These are phyloP conservation scores for Tuber umbilicatum DNA, from an alignment of 495 filamentous ascomycete genomes.

Conservation along the genomic window DNA sequence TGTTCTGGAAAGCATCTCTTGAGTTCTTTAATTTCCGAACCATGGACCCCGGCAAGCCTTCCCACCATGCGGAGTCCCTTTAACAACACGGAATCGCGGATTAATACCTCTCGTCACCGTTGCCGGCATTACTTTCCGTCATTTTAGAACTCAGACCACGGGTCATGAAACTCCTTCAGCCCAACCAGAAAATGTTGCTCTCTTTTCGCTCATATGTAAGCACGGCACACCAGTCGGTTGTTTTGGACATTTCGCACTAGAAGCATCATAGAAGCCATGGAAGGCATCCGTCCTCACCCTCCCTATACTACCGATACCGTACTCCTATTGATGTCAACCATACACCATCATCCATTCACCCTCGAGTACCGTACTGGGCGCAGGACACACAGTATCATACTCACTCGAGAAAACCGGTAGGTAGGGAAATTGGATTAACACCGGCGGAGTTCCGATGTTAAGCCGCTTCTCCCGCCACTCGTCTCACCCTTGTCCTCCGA, in stretches of 20 bases:
- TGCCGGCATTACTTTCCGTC: background rate
- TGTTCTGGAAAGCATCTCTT: slow-evolving; percentile 35
- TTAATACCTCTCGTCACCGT: slow-evolving; percentile 5
- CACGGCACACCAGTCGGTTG: background rate
- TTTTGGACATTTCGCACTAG: background rate
- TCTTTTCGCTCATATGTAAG: slow-evolving; percentile 1
- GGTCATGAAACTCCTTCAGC: background rate
- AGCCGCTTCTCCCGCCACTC: background rate
- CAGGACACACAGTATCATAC: background rate
- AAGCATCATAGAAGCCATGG: background rate
- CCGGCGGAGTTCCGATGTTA: slow-evolving; percentile 1
- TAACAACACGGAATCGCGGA: background rate
- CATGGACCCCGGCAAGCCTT: slow-evolving; percentile 1
- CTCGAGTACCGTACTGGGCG: background rate
- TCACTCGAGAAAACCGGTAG: background rate
- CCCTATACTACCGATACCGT: background rate
- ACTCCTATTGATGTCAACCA: background rate
- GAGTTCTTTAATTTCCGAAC: slow-evolving; percentile 40
- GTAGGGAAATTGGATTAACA: slow-evolving; percentile 5
- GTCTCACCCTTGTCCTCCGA: background rate
- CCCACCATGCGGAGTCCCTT: background rate
- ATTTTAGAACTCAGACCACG: background rate
- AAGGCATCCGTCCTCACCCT: background rate
- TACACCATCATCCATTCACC: background rate
- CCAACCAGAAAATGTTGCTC: background rate